These are phyloP conservation scores for Xylariomycetidae sp. DNA, from an alignment of 2,329 filamentous ascomycete genomes.

Conservation along the genomic window DNA sequence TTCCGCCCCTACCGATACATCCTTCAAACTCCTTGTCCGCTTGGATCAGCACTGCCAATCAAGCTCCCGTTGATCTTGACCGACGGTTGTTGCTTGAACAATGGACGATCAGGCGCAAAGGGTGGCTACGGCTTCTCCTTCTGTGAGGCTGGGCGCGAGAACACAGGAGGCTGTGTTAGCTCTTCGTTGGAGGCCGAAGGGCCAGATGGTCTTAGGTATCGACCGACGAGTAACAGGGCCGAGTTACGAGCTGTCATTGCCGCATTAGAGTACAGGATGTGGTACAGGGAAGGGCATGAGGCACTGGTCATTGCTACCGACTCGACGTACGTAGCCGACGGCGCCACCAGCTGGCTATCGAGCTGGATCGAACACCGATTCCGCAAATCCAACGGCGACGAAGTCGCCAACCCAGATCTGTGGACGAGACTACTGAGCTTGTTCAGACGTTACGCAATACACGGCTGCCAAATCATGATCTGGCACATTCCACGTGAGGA, in stretches of 20 bases:
- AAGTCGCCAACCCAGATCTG: slow-evolving; percentile 2
- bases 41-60: not conserved
- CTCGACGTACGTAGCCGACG: slow-evolving; percentile 6
- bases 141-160: not conserved
- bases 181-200: slow-evolving; percentile 2
- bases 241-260: slow-evolving; percentile 4
- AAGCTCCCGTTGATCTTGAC: slow-evolving; percentile 5
- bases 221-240: slow-evolving; percentile 2
- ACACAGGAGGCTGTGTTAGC: not conserved
- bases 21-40: not conserved
- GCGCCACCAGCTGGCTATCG: slow-evolving; percentile 2
- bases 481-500: slow-evolving; percentile 2
- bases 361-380: slow-evolving; percentile 1
- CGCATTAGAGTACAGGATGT: slow-evolving; percentile 1
- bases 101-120: not conserved
- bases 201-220: not conserved
- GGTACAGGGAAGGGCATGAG: slow-evolving; percentile 8
- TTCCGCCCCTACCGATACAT: not conserved
- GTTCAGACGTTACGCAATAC: slow-evolving; percentile 2
- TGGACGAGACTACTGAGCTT: slow-evolving; percentile 1
- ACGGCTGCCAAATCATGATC: slow-evolving; percentile 3
- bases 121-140: slow-evolving; percentile 4
- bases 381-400: not conserved
- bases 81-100: slow-evolving; percentile 1
- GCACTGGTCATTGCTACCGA: slow-evolving; percentile 6